Percentiles rank a stretch among this genome's conserved stretches.
Conservation (phyloP, 2,329 filamentous ascomycete species). For the Cercospora sp. region DNA sequence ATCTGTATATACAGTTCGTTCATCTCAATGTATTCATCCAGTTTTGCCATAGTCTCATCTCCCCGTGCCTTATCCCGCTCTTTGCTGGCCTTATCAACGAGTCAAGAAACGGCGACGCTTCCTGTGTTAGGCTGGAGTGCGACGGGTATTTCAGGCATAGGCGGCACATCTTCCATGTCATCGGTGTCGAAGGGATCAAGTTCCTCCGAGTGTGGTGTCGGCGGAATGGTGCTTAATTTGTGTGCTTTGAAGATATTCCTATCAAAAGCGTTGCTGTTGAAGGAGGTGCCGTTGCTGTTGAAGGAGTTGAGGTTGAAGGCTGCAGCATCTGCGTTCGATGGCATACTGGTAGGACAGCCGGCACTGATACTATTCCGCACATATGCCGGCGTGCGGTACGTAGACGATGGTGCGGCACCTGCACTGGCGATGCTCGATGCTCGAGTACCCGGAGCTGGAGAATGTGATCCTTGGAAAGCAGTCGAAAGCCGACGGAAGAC, state of each 20-base stretch:
- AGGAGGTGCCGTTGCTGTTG: slow-evolving; percentile 3
- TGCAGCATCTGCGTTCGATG: slow-evolving; percentile 32
- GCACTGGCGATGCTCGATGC: slow-evolving; percentile 31
- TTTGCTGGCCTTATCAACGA: neutral
- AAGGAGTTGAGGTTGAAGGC: slow-evolving; percentile 23
- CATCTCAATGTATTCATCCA: slow-evolving; percentile 15
- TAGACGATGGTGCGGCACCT: slow-evolving; percentile 25
- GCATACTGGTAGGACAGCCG: slow-evolving; percentile 44
- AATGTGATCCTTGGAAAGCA: slow-evolving; percentile 30
- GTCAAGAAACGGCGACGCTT: slow-evolving; percentile 9
- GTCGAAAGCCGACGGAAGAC: slow-evolving; percentile 39
- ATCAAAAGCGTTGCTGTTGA: slow-evolving; percentile 18
- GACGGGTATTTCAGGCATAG: slow-evolving; percentile 24
- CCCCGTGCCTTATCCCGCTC: neutral
- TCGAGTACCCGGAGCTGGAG: slow-evolving; percentile 17
- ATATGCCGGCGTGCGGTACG: slow-evolving; percentile 38
- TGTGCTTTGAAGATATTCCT: slow-evolving; percentile 35
- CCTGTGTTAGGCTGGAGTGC: neutral
- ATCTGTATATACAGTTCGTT: slow-evolving; percentile 12
- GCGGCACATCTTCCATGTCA: slow-evolving; percentile 26
- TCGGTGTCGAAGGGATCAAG: slow-evolving; percentile 42
- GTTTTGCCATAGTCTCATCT: slow-evolving; percentile 1
- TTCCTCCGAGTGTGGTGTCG: slow-evolving; percentile 40
- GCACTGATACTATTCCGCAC: slow-evolving; percentile 41
- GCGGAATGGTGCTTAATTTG: slow-evolving; percentile 43